phyloP scores from a whole-genome alignment of 1,284 basidiomycete genomes.

The Irpex sp. region DNA sequence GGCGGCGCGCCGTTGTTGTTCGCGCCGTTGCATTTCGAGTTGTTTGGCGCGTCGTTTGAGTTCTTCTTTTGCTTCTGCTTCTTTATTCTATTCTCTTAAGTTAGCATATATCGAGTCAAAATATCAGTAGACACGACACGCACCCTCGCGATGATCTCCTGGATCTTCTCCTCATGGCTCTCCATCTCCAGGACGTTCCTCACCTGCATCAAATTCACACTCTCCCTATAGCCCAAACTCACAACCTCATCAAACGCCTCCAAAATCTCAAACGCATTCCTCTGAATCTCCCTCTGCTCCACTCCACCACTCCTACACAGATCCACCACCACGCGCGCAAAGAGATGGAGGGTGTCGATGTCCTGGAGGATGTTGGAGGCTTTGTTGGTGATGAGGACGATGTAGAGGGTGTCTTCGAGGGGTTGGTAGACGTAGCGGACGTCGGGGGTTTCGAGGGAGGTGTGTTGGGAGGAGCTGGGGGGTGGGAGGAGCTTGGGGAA shows the following conservation, averaged over 20 bases:
- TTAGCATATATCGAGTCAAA: background rate
- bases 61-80: slow-evolving; percentile 99
- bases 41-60: slow-evolving; percentile 98
- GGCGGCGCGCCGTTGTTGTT: slow-evolving; percentile 79
- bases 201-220: slow-evolving; percentile 90
- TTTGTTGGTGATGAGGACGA: slow-evolving; percentile 97
- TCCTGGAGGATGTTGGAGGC: slow-evolving; percentile 98
- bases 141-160: slow-evolving; percentile 96
- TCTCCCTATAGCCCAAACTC: slow-evolving; percentile 91
- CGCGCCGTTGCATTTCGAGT: slow-evolving; percentile 95
- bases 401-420: slow-evolving; percentile 91
- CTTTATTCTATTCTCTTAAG: slow-evolving; percentile 77
- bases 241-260: slow-evolving; percentile 98
- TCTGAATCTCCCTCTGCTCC: slow-evolving; percentile 85
- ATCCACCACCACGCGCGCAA: slow-evolving; percentile 93
- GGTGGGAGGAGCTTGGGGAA: slow-evolving; percentile 95
- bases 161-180: slow-evolving; percentile 99
- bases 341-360: slow-evolving; percentile 93
- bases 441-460: slow-evolving; percentile 89
- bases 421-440: slow-evolving; percentile 99
- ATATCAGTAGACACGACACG: slow-evolving; percentile 23
- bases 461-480: slow-evolving; percentile 90
- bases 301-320: slow-evolving; percentile 73
- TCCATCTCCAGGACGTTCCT: slow-evolving; percentile 96
- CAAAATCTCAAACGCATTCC: slow-evolving; percentile 92